These are phyloP conservation scores for Penicillium pulvis DNA, from an alignment of 495 filamentous ascomycete genomes.

Conservation along the genomic window DNA sequence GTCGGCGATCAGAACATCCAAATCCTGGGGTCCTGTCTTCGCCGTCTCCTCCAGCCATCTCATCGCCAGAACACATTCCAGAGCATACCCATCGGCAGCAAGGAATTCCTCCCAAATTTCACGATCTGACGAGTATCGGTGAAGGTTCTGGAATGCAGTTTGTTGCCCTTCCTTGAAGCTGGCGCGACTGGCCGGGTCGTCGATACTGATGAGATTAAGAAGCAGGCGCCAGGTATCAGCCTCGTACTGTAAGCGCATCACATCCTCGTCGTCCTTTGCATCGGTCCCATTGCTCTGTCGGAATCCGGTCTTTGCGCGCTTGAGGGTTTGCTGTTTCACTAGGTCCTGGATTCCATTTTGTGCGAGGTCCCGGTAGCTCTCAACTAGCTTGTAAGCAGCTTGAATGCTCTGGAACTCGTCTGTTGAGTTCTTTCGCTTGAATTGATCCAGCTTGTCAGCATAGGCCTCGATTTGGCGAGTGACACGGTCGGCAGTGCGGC, in stretches of 20 bases:
- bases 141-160: constrained; percentile 45
- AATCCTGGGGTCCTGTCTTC: constrained; percentile 59
- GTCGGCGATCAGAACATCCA: constrained; percentile 74
- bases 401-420: constrained; percentile 42
- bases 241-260: constrained; percentile 66
- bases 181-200: constrained; percentile 41
- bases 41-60: constrained; percentile 82
- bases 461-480: constrained; percentile 66
- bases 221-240: constrained; percentile 89
- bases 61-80: constrained; percentile 73
- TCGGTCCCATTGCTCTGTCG: constrained; percentile 34
- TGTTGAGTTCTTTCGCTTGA: constrained; percentile 45
- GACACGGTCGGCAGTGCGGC: constrained; percentile 59
- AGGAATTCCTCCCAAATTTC: constrained; percentile 68
- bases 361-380: constrained; percentile 44
- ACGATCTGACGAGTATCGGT: constrained; percentile 61
- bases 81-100: constrained; percentile 65
- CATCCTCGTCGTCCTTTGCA: constrained; percentile 53
- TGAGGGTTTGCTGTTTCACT: constrained; percentile 37
- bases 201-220: constrained; percentile 59
- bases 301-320: constrained; percentile 37
- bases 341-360: constrained; percentile 45
- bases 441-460: constrained; percentile 64
- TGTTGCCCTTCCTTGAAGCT: constrained; percentile 40
- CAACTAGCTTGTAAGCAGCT: constrained; percentile 47